Evolutionary conservation across 768 basidiomycete species (phyloP).

Genomic region (Leccinellum luteum): DNA sequence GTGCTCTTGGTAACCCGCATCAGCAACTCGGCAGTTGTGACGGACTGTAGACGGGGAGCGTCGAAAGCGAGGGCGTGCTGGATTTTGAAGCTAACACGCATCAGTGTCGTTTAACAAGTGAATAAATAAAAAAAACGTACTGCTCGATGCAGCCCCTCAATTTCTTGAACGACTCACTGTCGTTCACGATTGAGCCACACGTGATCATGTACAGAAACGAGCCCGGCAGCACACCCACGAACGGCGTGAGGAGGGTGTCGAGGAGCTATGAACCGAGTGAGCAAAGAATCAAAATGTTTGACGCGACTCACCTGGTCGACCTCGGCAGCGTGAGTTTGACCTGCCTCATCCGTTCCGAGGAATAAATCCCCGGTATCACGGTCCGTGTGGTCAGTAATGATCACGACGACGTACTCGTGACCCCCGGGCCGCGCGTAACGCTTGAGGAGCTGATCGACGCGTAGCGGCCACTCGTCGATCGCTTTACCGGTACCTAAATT

Average conservation of each 20-base stretch:
- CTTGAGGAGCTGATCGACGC: neutral
- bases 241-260: too few relatives aligned
- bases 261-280: neutral
- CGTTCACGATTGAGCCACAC: neutral
- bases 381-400: neutral
- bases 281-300: neutral
- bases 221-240: too few relatives aligned
- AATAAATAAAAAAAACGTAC: too few relatives aligned
- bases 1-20: neutral
- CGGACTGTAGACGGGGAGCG: neutral
- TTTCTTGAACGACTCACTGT: neutral
- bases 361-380: neutral
- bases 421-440: too few relatives aligned
- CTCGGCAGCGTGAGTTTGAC: neutral
- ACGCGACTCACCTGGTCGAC: neutral
- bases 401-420: neutral
- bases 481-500: neutral
- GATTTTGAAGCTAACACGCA: neutral
- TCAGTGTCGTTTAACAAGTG: too few relatives aligned
- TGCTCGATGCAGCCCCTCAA: neutral
- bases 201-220: neutral
- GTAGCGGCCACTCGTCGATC: neutral
- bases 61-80: neutral
- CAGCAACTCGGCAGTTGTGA: neutral
- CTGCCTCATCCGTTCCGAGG: neutral